A percentile compares a stretch with the other conserved stretches of the same genome.
phyloP scores from a whole-genome alignment of 148 eudicot species.

The Cornus florida region DNA sequence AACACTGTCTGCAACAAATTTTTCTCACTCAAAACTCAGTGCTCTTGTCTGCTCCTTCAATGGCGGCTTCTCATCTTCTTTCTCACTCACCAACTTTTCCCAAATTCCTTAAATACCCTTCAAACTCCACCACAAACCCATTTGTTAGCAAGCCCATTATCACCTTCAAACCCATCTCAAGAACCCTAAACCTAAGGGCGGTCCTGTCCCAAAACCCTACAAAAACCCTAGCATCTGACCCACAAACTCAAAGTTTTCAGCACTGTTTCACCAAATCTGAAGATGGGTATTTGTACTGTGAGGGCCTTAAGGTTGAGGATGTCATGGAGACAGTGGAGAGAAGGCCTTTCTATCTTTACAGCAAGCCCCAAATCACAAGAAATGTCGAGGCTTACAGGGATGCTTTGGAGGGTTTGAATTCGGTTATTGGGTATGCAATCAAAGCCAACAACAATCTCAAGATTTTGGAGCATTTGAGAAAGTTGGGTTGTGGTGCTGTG shows the following conservation, averaged over 20 bases:
- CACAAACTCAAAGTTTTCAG: constrained; percentile 18
- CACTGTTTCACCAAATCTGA: constrained; percentile 61
- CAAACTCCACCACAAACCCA: constrained; percentile 23
- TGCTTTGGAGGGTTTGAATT: constrained; percentile 77
- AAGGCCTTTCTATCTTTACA: constrained; percentile 86
- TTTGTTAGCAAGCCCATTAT: constrained; percentile 3
- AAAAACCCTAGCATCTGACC: constrained; percentile 16
- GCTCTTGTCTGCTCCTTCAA: constrained; percentile 25
- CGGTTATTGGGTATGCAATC: constrained; percentile 88
- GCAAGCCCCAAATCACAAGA: constrained; percentile 84
- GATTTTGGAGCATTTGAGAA: constrained; percentile 91
- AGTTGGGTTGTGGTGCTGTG: constrained; percentile 88
- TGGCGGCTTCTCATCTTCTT: constrained; percentile 60
- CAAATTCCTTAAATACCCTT: constrained; percentile 26
- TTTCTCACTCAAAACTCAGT: background rate
- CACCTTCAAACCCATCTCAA: constrained; percentile 31
- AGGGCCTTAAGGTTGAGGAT: constrained; percentile 73
- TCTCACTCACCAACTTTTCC: constrained; percentile 34
- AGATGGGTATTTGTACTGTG: constrained; percentile 89
- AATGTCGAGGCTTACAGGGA: constrained; percentile 80
- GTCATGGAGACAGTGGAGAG: constrained; percentile 77
- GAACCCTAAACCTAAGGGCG: constrained; percentile 38
- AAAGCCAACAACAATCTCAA: constrained; percentile 93
- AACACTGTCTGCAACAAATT: background rate
- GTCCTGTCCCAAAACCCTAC: constrained; percentile 36